Evolutionary conservation across 441 rosid species (phyloP), one percentile per base, ranked within the genome.

Genomic region (Capsella rubella): DNA sequence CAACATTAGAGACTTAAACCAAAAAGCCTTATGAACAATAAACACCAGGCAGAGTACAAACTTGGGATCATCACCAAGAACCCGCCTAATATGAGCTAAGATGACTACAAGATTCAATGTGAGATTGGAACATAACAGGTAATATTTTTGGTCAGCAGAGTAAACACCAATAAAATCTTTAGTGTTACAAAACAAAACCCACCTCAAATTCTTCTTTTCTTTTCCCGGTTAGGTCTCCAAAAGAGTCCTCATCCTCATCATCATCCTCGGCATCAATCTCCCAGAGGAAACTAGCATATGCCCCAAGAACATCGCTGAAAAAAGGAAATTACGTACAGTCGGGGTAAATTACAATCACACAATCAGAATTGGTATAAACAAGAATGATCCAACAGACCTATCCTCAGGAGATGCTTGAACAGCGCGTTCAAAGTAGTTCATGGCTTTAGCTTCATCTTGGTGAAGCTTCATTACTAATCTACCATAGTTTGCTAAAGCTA

Each of bases 271-370:
- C 64, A 2, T 77, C 54, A 56, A 84, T 25, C 78, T 89, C 95
- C 99, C 99, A 94, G 51, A 90, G 88, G 77, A 90, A 90, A 78
- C 86, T 81, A 11, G 97, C 97, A 84, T 91, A 87, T 67, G 95
- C 96, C 2, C 86, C 98, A 68, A 89, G 85, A 81, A 91, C 78
- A 72, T 85, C 31, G 77, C 98, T 94, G 29, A n/a, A 51, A 51
- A 29, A 43, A 70, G 15, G 28, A 3, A 34, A 16, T 39, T 39
- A 55, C 13, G 57, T 54, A 29, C n/a, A 52, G 40, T 43, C 28
- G 43, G 3, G 3, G 31, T 59, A 46, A 11, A 45, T 8, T 8
- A 18, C 8, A 9, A 16, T 9, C 61, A 46, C 11, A 46, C 14
- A 27, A 16, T 5, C 8, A 40, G 47, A 45, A 64, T 16, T 49